Evolutionary conservation across 768 basidiomycete species (phyloP), one percentile per base, ranked within the genome.

Genomic region (Hortiboletus campestris): DNA sequence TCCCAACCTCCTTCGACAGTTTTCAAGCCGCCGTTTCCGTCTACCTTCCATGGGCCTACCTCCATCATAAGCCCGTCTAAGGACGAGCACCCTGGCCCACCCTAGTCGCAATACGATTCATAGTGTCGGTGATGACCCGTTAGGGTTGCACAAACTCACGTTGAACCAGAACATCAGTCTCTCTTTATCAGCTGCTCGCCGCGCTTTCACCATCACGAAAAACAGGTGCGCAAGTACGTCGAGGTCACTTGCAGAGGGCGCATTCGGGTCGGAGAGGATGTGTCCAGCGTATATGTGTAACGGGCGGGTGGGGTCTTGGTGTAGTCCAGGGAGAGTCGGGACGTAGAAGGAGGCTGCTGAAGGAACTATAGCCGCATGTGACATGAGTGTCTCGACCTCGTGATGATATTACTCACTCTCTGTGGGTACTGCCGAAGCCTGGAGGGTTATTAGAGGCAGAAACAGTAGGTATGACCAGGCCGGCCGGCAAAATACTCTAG

Each of bases 61-160:
- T 98, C 96, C 93, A 98, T 95, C 88, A 98, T 89, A 17, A 94
- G 80, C 3, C 96, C 96, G 64, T 98, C 96, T 67, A 98, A 98
- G 1, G 91, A 94, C 0, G 94, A 97, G 71, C 97, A 98, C 29
- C 97, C 97, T 19, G 96, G 96, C 2, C 96, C 96, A 19, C 94
- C 94, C 92, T 95, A 63, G 19, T 43, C 12, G 40, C 16, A 31
- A 48, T 36, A 38, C 12, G 17, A 28, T 38, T 49, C 43, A 59
- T 46, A 25, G 25, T 25, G 46, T 19, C 17, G 17, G 25, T 11
- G 39, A 35, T 31, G 40, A 56, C 4, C 17, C n/a, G 36, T 20
- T 7, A 29, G 4, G 6, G 6, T 11, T 22, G 19, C 25, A 39
- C 17, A 29, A 17, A 71, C 86, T 65, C 65, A 92, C 94, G 73